Evolutionary conservation across 441 rosid genomes (phyloP).

Genomic region (Gossypium gossypioides): DNA sequence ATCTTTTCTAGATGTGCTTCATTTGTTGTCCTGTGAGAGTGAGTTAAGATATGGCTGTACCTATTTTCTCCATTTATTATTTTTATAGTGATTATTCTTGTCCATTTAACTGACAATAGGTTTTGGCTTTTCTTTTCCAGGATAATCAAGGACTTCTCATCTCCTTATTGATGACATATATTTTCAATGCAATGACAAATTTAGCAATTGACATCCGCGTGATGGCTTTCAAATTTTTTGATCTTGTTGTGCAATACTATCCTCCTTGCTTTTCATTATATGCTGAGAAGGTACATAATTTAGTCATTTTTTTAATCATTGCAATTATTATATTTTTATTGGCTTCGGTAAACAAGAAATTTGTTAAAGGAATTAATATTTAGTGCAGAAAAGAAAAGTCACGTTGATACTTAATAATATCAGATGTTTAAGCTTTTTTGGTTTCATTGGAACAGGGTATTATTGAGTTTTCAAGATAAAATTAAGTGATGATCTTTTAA

Average conservation of each 20-base stretch:
- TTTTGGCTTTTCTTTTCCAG: slow-evolving; percentile 36
- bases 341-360: not conserved
- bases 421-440: not conserved
- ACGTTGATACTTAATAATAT: not conserved
- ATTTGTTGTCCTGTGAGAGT: not conserved
- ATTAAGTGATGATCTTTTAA: not conserved
- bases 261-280: slow-evolving; percentile 55
- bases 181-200: slow-evolving; percentile 73
- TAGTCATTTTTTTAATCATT: slow-evolving; percentile 1
- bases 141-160: slow-evolving; percentile 63
- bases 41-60: not conserved
- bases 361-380: not conserved
- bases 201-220: slow-evolving; percentile 68
- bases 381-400: not conserved
- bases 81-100: slow-evolving; percentile 4
- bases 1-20: not conserved
- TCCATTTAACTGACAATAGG: slow-evolving; percentile 17
- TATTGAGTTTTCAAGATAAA: not conserved
- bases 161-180: slow-evolving; percentile 66
- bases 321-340: not conserved
- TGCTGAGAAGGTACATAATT: slow-evolving; percentile 59
- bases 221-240: slow-evolving; percentile 78
- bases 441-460: not conserved
- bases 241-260: slow-evolving; percentile 54
- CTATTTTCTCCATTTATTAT: not conserved